These are phyloP conservation scores for Leccinum arenicola DNA, from an alignment of 768 basidiomycete species.

Conservation along the genomic window DNA sequence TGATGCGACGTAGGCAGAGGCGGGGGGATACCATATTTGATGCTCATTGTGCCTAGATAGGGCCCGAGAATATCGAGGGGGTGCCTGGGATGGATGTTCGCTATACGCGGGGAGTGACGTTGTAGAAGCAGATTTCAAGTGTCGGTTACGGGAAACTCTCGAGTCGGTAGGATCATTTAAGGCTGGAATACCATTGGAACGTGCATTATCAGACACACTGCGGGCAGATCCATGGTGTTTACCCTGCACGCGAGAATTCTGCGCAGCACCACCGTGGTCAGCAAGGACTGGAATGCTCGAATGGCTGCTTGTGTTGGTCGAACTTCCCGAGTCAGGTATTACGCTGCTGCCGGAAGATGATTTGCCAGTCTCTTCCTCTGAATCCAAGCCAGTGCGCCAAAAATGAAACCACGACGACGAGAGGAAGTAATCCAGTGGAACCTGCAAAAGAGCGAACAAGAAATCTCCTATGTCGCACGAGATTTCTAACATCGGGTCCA, in stretches of 20 bases:
- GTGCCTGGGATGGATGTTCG: slow-evolving; percentile 20
- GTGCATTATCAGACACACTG: slow-evolving; percentile 18
- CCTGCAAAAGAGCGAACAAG: slow-evolving; percentile 39
- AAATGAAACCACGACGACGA: slow-evolving; percentile 31
- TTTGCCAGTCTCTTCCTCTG: slow-evolving; percentile 7
- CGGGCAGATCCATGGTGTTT: slow-evolving; percentile 14
- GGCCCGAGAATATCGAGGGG: slow-evolving; percentile 24
- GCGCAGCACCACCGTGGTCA: slow-evolving; percentile 7
- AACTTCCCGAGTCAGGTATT: slow-evolving; percentile 1
- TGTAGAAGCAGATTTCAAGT: slow-evolving; percentile 16
- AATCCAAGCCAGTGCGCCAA: slow-evolving; percentile 16
- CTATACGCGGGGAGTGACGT: slow-evolving; percentile 25
- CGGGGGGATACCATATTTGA: slow-evolving; percentile 62
- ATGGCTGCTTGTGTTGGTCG: slow-evolving; percentile 7
- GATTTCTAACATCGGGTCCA: slow-evolving; percentile 65
- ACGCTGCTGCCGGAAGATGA: slow-evolving; percentile 1
- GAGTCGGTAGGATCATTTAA: slow-evolving; percentile 2
- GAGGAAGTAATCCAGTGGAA: slow-evolving; percentile 38
- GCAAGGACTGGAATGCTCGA: slow-evolving; percentile 13
- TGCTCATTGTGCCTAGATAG: slow-evolving; percentile 25
- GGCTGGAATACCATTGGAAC: slow-evolving; percentile 1
- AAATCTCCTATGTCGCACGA: slow-evolving; percentile 65
- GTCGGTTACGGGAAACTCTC: slow-evolving; percentile 6
- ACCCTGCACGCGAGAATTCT: slow-evolving; percentile 7
- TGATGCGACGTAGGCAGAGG: slow-evolving; percentile 36